Evolutionary conservation across 2,329 filamentous ascomycete genomes (phyloP).

Genomic region (Polychaeton citri): DNA sequence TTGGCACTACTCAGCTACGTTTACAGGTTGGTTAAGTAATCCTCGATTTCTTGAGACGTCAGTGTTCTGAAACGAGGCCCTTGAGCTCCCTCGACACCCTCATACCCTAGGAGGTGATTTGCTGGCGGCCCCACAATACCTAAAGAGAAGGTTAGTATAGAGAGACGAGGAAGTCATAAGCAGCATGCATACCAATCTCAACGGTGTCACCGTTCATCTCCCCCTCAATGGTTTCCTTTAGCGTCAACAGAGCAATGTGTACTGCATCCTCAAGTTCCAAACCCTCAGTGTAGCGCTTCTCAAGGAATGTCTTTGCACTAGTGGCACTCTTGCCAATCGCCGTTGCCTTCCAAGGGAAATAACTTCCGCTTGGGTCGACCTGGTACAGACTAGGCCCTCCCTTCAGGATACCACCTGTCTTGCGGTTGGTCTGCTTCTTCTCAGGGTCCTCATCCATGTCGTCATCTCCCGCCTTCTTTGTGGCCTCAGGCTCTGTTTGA

Average conservation of each 20-base stretch:
- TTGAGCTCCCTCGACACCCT: slow-evolving; percentile 72
- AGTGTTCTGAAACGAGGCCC: slow-evolving; percentile 88
- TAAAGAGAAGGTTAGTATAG: slow-evolving; percentile 23
- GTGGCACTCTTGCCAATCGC: slow-evolving; percentile 98
- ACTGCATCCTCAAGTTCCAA: slow-evolving; percentile 96
- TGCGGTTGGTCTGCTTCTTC: slow-evolving; percentile 62
- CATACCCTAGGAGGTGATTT: slow-evolving; percentile 80
- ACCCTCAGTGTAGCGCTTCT: slow-evolving; percentile 97
- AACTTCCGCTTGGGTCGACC: slow-evolving; percentile 96
- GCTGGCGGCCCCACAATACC: slow-evolving; percentile 93
- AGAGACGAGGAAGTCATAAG: neutral
- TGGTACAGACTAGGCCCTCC: slow-evolving; percentile 96
- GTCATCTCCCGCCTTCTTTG: slow-evolving; percentile 37
- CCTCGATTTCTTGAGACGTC: slow-evolving; percentile 95
- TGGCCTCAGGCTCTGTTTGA: slow-evolving; percentile 56
- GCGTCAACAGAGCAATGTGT: slow-evolving; percentile 88
- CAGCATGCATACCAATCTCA: slow-evolving; percentile 64
- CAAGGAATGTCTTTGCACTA: slow-evolving; percentile 95
- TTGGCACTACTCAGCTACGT: slow-evolving; percentile 2
- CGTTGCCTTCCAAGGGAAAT: slow-evolving; percentile 99
- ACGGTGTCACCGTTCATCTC: slow-evolving; percentile 99
- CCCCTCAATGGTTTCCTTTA: slow-evolving; percentile 98
- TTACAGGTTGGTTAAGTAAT: slow-evolving; percentile 97
- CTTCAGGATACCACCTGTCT: slow-evolving; percentile 92
- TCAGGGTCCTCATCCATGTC: slow-evolving; percentile 39